Evolutionary conservation across 1,284 basidiomycete genomes (phyloP), one percentile per base, ranked within the genome.

Genomic region (Microbotryum intermedium): DNA sequence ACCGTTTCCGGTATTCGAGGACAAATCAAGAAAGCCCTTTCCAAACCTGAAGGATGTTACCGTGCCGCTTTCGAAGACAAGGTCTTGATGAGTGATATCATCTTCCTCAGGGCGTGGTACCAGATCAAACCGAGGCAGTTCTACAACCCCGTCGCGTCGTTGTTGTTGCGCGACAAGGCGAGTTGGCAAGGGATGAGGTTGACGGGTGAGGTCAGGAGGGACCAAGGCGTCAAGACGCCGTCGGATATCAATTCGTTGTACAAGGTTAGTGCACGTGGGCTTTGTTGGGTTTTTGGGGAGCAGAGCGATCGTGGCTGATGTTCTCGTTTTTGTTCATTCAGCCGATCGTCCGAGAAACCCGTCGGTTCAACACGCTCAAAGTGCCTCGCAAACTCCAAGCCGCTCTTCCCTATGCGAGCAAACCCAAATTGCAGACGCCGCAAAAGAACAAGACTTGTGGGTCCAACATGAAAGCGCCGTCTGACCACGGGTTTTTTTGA

Each of bases 1-100:
- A 98, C 95, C 0, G 95, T 98, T 9, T 93, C 90, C 6, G 95
- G 94, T 6, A 90, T 99, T 61, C 79, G 95, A 44, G 94, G 94
- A 21, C 93, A 97, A 76, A 84, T 99, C 53, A 99, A 99, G 79
- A 95, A 94, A 75, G 92, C 90, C 3, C 77, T 97, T 23, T 78
- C 86, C 9, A 97, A 93, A 74, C 93, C 94, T 0, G 93, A 97
- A 67, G 95, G 95, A 4, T 84, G 89, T 11, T 97, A 90, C 80
- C 81, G 95, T 66, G 94, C 94, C 1, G 92, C 94, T 1, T 98
- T 98, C 74, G 94, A 98, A 76, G 94, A 99, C 76, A 98, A 98
- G 78, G 81, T 98, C 11, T 79, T 97, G 60, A 92, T 88, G 86
- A 91, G 89, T 67, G 94, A 98, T 72, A 87, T 98, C 61, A 81